A percentile compares a stretch with the other conserved stretches of the same genome.
phyloP scores from a whole-genome alignment of 129 eudicot species.

The carrot (Daucus carota) region DH1_v3.0 NC_030384.2:32097001-32097500 shows the following conservation, averaged over 20 bases:
- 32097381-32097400: too few species aligned
- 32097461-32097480: too few species aligned
- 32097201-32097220: not conserved
- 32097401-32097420: too few species aligned
- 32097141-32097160: not conserved
- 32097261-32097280: not conserved
- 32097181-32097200: not conserved
- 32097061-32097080: too few species aligned
- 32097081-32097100: not conserved
- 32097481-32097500: too few species aligned
- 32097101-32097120: not conserved
- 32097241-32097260: not conserved
- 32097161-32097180: not conserved
- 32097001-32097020: constrained; percentile 67
- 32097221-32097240: not conserved
- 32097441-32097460: too few species aligned
- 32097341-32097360: not conserved
- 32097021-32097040: constrained; percentile 38
- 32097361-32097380: too few species aligned
- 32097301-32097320: not conserved
- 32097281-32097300: not conserved
- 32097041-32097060: not conserved
- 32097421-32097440: too few species aligned
- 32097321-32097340: not conserved
- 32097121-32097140: not conserved